Conservation (phyloP, 192 early-diverging fungal species). For the Gonapodya sp. region DNA sequence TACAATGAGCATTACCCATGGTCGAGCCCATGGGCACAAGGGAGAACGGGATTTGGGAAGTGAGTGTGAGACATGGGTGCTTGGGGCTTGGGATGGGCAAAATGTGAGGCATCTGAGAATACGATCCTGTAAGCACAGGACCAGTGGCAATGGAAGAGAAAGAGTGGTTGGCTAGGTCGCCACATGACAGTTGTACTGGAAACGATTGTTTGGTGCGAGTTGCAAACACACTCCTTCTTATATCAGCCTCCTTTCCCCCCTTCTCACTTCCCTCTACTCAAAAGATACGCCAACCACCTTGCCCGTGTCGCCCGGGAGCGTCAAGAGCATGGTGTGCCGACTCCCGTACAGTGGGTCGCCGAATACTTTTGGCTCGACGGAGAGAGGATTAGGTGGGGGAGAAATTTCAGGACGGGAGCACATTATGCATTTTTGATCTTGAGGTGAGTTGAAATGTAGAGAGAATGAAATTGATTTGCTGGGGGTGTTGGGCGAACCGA, state of each 20-base stretch:
- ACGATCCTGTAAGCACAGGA: too few relatives aligned
- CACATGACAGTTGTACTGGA: too few relatives aligned
- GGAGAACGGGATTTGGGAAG: neutral
- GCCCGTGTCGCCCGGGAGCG: neutral
- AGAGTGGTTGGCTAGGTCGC: too few relatives aligned
- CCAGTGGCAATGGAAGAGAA: too few relatives aligned
- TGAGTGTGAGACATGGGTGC: neutral
- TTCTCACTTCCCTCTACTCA: neutral
- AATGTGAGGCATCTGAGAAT: too few relatives aligned
- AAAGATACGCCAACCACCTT: neutral
- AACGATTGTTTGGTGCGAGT: neutral
- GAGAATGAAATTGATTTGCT: too few relatives aligned
- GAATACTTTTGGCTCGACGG: neutral
- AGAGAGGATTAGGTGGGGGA: neutral
- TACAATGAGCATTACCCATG: neutral
- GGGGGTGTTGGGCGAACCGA: neutral
- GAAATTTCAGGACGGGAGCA: neutral
- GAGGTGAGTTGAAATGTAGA: neutral
- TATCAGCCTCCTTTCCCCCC: neutral
- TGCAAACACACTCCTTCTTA: neutral
- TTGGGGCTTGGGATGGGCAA: too few relatives aligned
- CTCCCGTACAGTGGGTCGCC: neutral
- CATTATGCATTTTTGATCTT: neutral
- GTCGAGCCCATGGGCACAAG: neutral
- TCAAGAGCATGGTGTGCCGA: neutral